Evolutionary conservation across 2,329 filamentous ascomycete species (phyloP), one percentile per base, ranked within the genome.

Genomic region (Xylariomycetidae sp.): DNA sequence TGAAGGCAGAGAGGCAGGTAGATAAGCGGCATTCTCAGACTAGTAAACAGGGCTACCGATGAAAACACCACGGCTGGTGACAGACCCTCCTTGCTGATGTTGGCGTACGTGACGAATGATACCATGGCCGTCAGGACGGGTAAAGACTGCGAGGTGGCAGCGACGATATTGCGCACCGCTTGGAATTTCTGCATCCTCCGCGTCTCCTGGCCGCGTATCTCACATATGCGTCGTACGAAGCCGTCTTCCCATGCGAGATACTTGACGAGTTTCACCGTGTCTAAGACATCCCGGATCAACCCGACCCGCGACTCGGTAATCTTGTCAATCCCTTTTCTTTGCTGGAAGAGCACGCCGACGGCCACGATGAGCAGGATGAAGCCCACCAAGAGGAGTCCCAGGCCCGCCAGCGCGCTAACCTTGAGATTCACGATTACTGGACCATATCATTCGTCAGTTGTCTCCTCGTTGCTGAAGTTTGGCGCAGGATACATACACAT

Each of bases 51-150:
- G 1, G 88, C 88, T 12, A 96, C 69, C 0, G 89, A 95, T 0
- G 88, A 94, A 62, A 96, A 96, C 17, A 95, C 74, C 8, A 78
- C 69, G 0, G 88, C 85, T 1, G 89, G 80, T 3, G 76, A 67
- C n/a, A 96, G 70, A 19, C 57, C 56, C 46, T 87, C 80, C 35
- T 81, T 67, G 1, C 75, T 70, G 16, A 78, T 59, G 8, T 23
- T n/a, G 1, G 76, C 78, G 48, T 74, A 82, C 0, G 85, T 88
- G 59, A 95, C 87, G 58, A 96, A 96, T 0, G 88, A 77, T 20
- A 96, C 58, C 87, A 96, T 94, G 2, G 88, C 89, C 0, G 89
- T 87, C 49, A 96, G 94, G 33, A 92, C 82, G 4, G 90, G 89
- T 53, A 94, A 72, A 0, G 85, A 81, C 71, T 90, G 75, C 44